Evolutionary conservation across 495 filamentous ascomycete genomes (phyloP), one percentile per base, ranked within the genome.

Genomic region (Clohesyomyces aquaticus): DNA sequence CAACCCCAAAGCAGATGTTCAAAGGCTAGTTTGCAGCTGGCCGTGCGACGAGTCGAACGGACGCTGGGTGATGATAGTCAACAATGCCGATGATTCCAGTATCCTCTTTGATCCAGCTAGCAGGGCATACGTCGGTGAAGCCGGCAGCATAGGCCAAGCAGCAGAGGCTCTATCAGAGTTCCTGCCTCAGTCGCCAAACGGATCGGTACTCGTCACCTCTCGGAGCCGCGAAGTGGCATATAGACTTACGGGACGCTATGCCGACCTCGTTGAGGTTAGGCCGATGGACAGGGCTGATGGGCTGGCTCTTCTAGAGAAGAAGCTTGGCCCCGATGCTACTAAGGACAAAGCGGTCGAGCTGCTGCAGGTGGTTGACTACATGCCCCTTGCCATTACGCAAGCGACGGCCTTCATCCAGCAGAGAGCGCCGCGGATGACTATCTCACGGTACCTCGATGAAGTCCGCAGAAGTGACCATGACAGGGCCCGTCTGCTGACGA

Each of bases 331-430:
- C 16, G 16, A 41, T 41, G 35, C 16, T 1, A 4, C 16, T n/a
- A 47, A 28, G 8, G 23, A 47, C 35, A 38, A 58, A 38, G 41
- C 16, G 8, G 27, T 26, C 3, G 35, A 59, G 11, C 41, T 63
- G 8, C 12, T 35, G 8, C 3, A 4, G 47, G 52, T 52, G 16
- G 52, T 63, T 26, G 60, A 63, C 1, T 57, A 18, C 28, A 63
- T 63, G 35, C 60, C 52, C 1, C 60, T 63, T 48, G 60, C 60
- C 25, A 45, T 63, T 29, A 27, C 21, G 10, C 52, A 63, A 23
- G 60, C 52, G 2, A 41, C 60, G 16, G 53, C 60, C 6, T 63
- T 58, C 28, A 63, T 63, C 60, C 16, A 18, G 2, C 55, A 49
- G 27, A 23, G 50, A 49, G 52, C 53, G 1, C 60, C 65, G 11